phyloP scores from a whole-genome alignment of 495 filamentous ascomycete species.

The Apodospora peruviana region DNA sequence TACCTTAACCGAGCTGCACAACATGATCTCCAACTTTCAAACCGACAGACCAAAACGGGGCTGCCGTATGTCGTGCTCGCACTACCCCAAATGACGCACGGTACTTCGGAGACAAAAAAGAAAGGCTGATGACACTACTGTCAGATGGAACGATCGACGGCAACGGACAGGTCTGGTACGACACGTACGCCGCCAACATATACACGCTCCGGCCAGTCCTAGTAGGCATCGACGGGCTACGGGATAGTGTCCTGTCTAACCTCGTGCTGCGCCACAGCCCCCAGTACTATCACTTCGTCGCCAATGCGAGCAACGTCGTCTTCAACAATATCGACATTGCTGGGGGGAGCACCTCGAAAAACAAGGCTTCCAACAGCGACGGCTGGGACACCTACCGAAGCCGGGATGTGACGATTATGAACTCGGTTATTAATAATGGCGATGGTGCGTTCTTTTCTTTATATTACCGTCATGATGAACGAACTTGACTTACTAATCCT shows the following conservation, averaged over 20 bases:
- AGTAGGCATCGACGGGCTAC: slow-evolving; percentile 49
- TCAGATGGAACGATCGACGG: slow-evolving; percentile 30
- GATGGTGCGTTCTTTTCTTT: slow-evolving; percentile 35
- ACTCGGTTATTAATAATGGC: slow-evolving; percentile 63
- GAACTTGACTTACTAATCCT: neutral
- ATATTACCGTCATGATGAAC: neutral
- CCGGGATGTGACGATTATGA: slow-evolving; percentile 58
- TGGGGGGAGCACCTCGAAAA: slow-evolving; percentile 25
- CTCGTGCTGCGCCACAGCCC: slow-evolving; percentile 48
- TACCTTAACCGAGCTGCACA: no score
- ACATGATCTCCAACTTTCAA: no score
- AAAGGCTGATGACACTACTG: no score
- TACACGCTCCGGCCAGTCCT: slow-evolving; percentile 43
- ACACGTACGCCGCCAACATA: slow-evolving; percentile 49
- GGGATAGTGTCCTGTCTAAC: slow-evolving; percentile 29
- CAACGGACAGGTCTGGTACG: slow-evolving; percentile 69
- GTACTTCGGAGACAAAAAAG: slow-evolving; percentile 17
- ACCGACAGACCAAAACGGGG: no score
- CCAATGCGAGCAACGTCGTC: slow-evolving; percentile 61
- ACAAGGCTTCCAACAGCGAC: slow-evolving; percentile 58
- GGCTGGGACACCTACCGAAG: slow-evolving; percentile 68
- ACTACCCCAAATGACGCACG: no score
- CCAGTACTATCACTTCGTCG: slow-evolving; percentile 48
- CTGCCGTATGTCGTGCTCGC: no score
- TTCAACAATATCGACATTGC: slow-evolving; percentile 62